phyloP scores from a whole-genome alignment of 352 stramenopile genomes.

The Peronospora destructor region DNA sequence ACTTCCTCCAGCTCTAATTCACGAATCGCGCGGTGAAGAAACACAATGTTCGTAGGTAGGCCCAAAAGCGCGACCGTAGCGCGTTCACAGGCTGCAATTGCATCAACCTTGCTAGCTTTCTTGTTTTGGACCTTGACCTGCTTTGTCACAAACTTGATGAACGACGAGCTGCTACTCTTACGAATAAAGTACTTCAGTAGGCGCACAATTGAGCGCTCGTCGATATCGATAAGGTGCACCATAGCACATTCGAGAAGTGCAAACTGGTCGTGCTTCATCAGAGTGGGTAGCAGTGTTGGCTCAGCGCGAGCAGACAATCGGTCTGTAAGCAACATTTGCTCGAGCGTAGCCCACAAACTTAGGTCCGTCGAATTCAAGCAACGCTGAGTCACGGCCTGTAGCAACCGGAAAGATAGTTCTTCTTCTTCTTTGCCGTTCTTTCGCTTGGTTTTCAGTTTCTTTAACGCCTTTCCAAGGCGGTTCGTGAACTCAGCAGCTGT shows the following conservation, averaged over 20 bases:
- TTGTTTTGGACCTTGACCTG: conserved; percentile 19
- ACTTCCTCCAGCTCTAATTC: conserved; percentile 64
- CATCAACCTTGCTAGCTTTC: conserved; percentile 10
- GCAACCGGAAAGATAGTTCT: conserved; percentile 49
- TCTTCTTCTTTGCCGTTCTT: conserved; percentile 14
- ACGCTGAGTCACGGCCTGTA: conserved; percentile 48
- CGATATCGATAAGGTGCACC: conserved; percentile 61
- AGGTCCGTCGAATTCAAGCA: conserved; percentile 55
- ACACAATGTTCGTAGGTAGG: conserved; percentile 63
- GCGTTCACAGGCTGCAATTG: conserved; percentile 32
- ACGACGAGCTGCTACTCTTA: conserved; percentile 34
- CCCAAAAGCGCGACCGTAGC: conserved; percentile 50
- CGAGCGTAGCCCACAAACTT: conserved; percentile 46
- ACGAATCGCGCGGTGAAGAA: conserved; percentile 71
- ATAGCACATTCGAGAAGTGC: conserved; percentile 57
- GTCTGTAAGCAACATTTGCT: conserved; percentile 43
- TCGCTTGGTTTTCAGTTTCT: conserved; percentile 27
- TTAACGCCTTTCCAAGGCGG: conserved; percentile 41
- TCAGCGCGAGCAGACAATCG: conserved; percentile 57
- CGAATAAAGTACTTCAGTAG: conserved; percentile 74
- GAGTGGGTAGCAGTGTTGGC: conserved; percentile 47
- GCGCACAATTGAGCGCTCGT: conserved; percentile 65
- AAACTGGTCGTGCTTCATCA: conserved; percentile 68
- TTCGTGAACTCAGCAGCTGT: conserved; percentile 40
- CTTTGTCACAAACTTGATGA: conserved; percentile 31